Conservation (phyloP, 257 asterid species). For the Nyctanthes arbortristis region DNA sequence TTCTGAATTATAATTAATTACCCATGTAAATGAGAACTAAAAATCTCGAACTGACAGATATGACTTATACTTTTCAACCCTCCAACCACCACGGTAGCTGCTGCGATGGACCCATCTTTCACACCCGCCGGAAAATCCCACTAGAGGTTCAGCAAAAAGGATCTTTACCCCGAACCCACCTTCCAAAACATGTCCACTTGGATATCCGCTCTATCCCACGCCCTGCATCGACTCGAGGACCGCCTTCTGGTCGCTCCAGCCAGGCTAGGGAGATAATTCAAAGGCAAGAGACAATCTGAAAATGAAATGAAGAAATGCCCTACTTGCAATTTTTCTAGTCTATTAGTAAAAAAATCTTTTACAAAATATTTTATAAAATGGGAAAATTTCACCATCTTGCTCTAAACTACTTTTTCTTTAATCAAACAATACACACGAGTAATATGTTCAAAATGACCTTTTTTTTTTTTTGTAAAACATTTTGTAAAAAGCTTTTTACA, state of each 20-base stretch:
- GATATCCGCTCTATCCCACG: conserved; percentile 55
- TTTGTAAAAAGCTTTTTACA: no score
- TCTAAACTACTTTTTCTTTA: no score
- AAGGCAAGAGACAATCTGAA: conserved; percentile 66
- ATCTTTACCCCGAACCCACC: conserved; percentile 90
- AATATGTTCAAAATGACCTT: no score
- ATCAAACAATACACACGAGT: no score
- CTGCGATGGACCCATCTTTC: conserved; percentile 33
- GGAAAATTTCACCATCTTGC: no score
- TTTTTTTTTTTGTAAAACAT: no score
- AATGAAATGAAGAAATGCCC: conserved; percentile 68
- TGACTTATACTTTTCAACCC: conserved; percentile 26
- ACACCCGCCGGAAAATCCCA: conserved; percentile 40
- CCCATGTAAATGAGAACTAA: conserved; percentile 28
- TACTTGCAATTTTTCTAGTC: no score
- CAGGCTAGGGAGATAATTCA: conserved; percentile 60
- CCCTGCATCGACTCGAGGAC: conserved; percentile 74
- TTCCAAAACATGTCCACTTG: conserved; percentile 59
- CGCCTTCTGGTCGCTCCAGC: conserved; percentile 71
- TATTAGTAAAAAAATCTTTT: no score
- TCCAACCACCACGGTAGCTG: conserved; percentile 14
- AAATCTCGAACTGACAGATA: conserved; percentile 19
- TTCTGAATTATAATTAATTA: not conserved
- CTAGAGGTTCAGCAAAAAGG: conserved; percentile 87
- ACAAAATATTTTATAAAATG: no score